phyloP scores from a whole-genome alignment of 768 basidiomycete genomes.

The Pholiota conissans region DNA sequence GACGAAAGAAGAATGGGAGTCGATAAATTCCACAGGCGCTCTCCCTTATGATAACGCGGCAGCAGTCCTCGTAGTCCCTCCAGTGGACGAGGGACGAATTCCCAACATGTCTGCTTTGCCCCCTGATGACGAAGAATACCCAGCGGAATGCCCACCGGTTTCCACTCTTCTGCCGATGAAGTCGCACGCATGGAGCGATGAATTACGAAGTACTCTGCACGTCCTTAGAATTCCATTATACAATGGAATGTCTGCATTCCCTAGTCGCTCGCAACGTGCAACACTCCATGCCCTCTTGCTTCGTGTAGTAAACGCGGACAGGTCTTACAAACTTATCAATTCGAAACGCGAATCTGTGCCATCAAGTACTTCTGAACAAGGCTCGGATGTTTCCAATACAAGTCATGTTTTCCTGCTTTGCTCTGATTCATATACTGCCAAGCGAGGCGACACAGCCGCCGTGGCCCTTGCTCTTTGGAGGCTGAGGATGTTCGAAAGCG shows the following conservation, averaged over 20 bases:
- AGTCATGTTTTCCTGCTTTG: slow-evolving; percentile 73
- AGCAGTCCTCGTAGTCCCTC: slow-evolving; percentile 71
- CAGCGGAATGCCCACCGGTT: slow-evolving; percentile 26
- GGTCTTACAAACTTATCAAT: slow-evolving; percentile 24
- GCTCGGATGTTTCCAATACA: slow-evolving; percentile 28
- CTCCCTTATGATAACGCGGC: slow-evolving; percentile 55
- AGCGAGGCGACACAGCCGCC: slow-evolving; percentile 59
- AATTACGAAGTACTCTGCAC: slow-evolving; percentile 23
- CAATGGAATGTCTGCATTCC: slow-evolving; percentile 66
- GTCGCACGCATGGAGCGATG: slow-evolving; percentile 6
- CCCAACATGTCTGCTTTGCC: slow-evolving; percentile 42
- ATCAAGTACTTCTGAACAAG: background rate
- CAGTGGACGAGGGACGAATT: slow-evolving; percentile 52
- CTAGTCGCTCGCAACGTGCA: slow-evolving; percentile 58
- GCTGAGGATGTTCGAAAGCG: slow-evolving; percentile 73
- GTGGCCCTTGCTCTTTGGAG: slow-evolving; percentile 79
- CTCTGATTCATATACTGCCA: slow-evolving; percentile 48
- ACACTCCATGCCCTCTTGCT: slow-evolving; percentile 51
- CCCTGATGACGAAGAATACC: slow-evolving; percentile 20
- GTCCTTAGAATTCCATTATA: slow-evolving; percentile 57
- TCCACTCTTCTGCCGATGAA: slow-evolving; percentile 26
- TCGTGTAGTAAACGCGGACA: slow-evolving; percentile 49
- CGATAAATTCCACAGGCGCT: slow-evolving; percentile 43
- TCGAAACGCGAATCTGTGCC: background rate
- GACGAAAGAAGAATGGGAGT: slow-evolving; percentile 58